Conservation (phyloP, 768 basidiomycete genomes). For the Cystobasidium tubakii region DNA sequence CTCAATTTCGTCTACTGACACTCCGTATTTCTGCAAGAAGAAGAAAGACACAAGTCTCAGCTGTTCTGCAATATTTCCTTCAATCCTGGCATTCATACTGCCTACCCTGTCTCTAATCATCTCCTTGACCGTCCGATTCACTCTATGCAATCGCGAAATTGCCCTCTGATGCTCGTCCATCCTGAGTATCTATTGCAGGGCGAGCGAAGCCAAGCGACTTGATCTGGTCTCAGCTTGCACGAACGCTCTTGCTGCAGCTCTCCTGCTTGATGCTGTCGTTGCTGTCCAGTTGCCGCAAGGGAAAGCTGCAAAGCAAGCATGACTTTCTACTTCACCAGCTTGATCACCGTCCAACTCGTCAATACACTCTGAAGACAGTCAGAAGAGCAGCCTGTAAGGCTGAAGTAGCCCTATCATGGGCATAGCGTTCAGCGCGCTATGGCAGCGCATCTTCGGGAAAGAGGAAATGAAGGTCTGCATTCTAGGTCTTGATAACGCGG, state of each 20-base stretch:
- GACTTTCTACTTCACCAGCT: not conserved
- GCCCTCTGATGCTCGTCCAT: conserved; percentile 15
- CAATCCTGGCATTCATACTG: no score
- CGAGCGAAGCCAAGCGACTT: not conserved
- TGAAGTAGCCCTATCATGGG: conserved; percentile 12
- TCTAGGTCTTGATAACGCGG: conserved; percentile 50
- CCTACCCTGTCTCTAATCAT: conserved; percentile 87
- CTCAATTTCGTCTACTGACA: conserved; percentile 87
- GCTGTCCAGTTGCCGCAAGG: conserved; percentile 34
- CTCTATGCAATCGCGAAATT: conserved; percentile 77
- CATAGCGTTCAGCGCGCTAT: conserved; percentile 38
- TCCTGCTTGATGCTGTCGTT: conserved; percentile 22
- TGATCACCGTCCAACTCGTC: not conserved
- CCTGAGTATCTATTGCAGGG: not conserved
- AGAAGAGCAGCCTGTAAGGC: not conserved
- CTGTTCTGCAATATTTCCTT: not conserved
- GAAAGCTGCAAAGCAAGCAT: not conserved
- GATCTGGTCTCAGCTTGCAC: not conserved
- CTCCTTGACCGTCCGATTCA: conserved; percentile 92
- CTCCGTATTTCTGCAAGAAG: conserved; percentile 74
- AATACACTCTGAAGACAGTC: conserved; percentile 18
- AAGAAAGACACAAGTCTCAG: conserved; percentile 9
- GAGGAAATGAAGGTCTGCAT: conserved; percentile 50
- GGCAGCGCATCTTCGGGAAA: conserved; percentile 47
- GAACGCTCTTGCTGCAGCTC: not conserved